Evolutionary conservation across 331 rosid species (phyloP), one percentile per base, ranked within the genome.

Genomic region (Quercus lobata): DNA sequence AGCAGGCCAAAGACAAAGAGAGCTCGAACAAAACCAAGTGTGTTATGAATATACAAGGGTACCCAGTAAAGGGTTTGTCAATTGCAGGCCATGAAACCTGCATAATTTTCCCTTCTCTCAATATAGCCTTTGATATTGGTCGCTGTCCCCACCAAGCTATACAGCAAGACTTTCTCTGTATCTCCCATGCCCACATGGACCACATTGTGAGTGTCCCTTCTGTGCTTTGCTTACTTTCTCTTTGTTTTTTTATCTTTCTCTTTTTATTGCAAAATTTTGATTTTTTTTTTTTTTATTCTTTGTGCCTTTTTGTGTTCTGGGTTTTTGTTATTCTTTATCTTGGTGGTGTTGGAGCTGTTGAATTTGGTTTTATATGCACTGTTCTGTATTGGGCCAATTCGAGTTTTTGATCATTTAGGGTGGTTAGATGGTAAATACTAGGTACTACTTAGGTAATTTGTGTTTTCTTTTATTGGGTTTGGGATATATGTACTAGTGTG

Each of bases 111-210:
- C 93, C 96, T 0, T 74, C 89, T 5, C 90, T 92, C 41, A 92
- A 84, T 19, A 71, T 91, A 73, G 93, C 93, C 37, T 94, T 94
- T 32, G 97, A 94, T 84, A 94, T 92, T 62, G 98, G 97, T 73
- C 92, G 98, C 46, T 92, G 97, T 85, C 98, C 98, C n/a, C 91
- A 90, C 41, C 97, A 93, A 1, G 98, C 97, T 63, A 83, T 94
- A 41, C 63, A 86, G 29, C 92, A 92, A 63, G 89, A 92, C 81
- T 92, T 91, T 76, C 89, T 94, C 75, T 87, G 89, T 34, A 92
- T 92, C 86, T 91, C 98, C n/a, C 97, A 92, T 84, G 92, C 92
- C 27, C 98, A 94, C 82, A 88, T 94, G 97, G 97, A 94, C 85
- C 97, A 92, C 92, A 94, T 94, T 68, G 98, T 94, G 80, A 86